These are phyloP conservation scores for Fusarium pseudograminearum DNA, from an alignment of 2,329 filamentous ascomycete genomes.

Conservation along the genomic window DNA sequence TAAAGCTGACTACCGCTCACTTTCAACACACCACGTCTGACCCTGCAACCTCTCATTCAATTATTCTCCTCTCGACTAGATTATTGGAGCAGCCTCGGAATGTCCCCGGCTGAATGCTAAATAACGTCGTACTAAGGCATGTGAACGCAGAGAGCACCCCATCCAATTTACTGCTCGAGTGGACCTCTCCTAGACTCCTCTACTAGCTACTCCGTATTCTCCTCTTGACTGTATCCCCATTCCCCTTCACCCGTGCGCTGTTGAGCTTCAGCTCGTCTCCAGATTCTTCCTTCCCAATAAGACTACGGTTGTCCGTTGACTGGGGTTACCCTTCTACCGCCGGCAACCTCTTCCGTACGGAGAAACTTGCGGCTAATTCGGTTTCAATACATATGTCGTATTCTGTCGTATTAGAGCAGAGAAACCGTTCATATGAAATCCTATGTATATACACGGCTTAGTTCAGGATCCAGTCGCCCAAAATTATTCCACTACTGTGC, in stretches of 20 bases:
- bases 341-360: conserved; percentile 22
- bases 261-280: conserved; percentile 21
- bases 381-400: background rate
- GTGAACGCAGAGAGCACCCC: background rate
- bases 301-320: conserved; percentile 3
- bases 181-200: conserved; percentile 7
- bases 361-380: conserved; percentile 22
- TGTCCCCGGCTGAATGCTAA: conserved; percentile 3
- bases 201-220: background rate
- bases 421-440: no score
- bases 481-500: background rate
- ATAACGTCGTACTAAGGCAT: background rate
- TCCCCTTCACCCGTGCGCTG: conserved; percentile 11
- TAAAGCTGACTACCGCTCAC: background rate
- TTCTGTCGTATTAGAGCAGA: conserved; percentile 1
- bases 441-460: background rate
- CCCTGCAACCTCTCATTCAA: background rate
- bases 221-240: conserved; percentile 1
- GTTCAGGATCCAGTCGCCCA: background rate
- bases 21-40: background rate
- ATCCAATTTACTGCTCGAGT: conserved; percentile 3
- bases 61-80: background rate
- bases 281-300: conserved; percentile 23
- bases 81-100: conserved; percentile 4
- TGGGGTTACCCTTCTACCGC: conserved; percentile 12